Percentiles rank a stretch among this genome's conserved stretches.
Evolutionary conservation across 371 early-diverging fungal genomes (phyloP).

Genomic region (Lichtheimia corymbifera): DNA sequence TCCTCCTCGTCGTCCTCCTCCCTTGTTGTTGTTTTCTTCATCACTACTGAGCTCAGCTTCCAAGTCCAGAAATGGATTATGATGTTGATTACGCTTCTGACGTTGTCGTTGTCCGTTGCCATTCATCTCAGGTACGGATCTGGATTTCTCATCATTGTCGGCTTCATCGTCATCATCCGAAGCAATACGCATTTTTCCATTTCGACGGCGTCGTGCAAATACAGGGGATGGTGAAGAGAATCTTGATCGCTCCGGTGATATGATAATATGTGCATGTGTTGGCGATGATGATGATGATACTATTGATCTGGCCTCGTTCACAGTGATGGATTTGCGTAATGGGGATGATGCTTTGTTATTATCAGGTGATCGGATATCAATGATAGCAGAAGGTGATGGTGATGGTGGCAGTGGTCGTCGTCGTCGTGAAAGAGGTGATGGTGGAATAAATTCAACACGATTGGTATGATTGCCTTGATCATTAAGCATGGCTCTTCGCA

Average conservation of each 20-base stretch:
- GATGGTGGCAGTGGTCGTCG: too few relatives aligned
- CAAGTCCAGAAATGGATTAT: slow-evolving; percentile 10
- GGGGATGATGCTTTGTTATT: too few relatives aligned
- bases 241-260: not conserved
- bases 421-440: too few relatives aligned
- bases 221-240: slow-evolving; percentile 4
- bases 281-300: not conserved
- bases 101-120: not conserved
- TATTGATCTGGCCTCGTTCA: not conserved
- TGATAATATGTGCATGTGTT: not conserved
- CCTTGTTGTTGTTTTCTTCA: not conserved
- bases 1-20: not conserved
- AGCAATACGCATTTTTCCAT: too few relatives aligned
- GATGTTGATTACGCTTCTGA: not conserved
- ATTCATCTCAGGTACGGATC: not conserved
- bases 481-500: too few relatives aligned
- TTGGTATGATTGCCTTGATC: too few relatives aligned
- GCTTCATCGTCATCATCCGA: too few relatives aligned
- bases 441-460: too few relatives aligned
- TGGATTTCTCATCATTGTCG: not conserved
- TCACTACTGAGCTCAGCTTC: slow-evolving; percentile 10
- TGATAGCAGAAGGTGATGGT: too few relatives aligned
- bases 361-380: too few relatives aligned
- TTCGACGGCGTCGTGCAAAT: not conserved
- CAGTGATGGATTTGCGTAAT: not conserved